These are phyloP conservation scores for Penicillium sp. DNA, from an alignment of 2,329 filamentous ascomycete genomes.

Conservation along the genomic window DNA sequence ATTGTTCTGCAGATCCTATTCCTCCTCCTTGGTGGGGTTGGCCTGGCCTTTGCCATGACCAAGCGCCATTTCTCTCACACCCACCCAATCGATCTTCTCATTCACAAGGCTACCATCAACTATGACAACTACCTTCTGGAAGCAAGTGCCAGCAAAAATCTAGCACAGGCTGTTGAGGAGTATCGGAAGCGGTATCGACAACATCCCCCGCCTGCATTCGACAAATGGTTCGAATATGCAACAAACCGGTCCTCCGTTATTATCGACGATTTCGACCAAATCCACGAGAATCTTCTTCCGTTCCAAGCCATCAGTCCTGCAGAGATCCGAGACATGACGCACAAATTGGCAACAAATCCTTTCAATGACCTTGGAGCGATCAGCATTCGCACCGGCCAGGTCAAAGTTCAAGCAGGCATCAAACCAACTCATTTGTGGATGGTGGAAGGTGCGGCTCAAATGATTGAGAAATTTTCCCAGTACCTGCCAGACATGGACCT, in stretches of 20 bases:
- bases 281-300: constrained; percentile 57
- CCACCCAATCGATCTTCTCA: constrained; percentile 59
- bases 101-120: constrained; percentile 50
- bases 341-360: constrained; percentile 54
- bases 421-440: constrained; percentile 60
- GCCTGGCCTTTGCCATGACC: constrained; percentile 42
- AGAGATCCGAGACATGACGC: constrained; percentile 55
- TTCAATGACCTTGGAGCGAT: constrained; percentile 60
- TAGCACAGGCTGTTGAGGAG: constrained; percentile 52
- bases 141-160: constrained; percentile 49
- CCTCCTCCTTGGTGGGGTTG: constrained; percentile 45
- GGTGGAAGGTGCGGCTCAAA: constrained; percentile 55
- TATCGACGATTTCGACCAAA: constrained; percentile 63
- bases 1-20: constrained; percentile 40
- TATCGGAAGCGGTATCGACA: constrained; percentile 57
- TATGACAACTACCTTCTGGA: constrained; percentile 54
- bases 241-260: constrained; percentile 53
- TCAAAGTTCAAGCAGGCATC: constrained; percentile 52
- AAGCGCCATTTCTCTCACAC: constrained; percentile 43
- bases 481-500: constrained; percentile 65
- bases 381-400: constrained; percentile 56
- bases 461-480: constrained; percentile 57
- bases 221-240: constrained; percentile 62
- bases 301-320: constrained; percentile 56
- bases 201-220: constrained; percentile 61